Evolutionary conservation across 345 rosid genomes (phyloP), one percentile per base, ranked within the genome.

Genomic region (Populus simonii): DNA sequence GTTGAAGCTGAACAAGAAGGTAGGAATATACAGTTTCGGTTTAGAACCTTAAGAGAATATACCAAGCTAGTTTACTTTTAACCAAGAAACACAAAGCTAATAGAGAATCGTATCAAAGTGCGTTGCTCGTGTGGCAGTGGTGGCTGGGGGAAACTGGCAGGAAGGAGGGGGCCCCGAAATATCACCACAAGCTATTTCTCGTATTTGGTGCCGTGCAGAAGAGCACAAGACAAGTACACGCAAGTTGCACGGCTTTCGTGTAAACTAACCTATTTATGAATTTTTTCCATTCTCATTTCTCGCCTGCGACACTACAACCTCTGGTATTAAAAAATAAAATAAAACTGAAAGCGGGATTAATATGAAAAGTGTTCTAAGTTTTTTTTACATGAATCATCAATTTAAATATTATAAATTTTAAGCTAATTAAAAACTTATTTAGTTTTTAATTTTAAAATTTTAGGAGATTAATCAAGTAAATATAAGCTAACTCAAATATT

Each of bases 191-290:
- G 15, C 15, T 43, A 43, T 43, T 43, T 43, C 3, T 17, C n/a
- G n/a, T 53, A 18, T 7, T 2, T 23, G 18, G 38, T 35, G 13
- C 22, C 20, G 53, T 7, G 59, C 10, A 8, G 31, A 11, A 49
- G 55, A 49, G 55, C 8, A 11, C 2, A 15, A 13, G 55, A 20
- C 51, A 49, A 74, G 45, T 25, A 79, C 75, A 69, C 87, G 81
- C 87, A 36, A 18, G 77, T 23, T 35, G 66, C 82, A 70, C 84
- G 80, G 77, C 23, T 4, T 59, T 25, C 6, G 51, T 66, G 10
- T 66, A 66, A 66, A 12, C 10, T 25, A 53, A 53, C 23, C 59
- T 2, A 13, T 15, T 27, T 27, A 27, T 27, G 18, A 18, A 53
- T 20, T 53, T 53, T 53, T n/a, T 15, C 47, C 47, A 43, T 0